Percentiles rank a stretch among this genome's conserved stretches.
Conservation (phyloP, 805 yeast genomes). For the Spathaspora boniae region DNA sequence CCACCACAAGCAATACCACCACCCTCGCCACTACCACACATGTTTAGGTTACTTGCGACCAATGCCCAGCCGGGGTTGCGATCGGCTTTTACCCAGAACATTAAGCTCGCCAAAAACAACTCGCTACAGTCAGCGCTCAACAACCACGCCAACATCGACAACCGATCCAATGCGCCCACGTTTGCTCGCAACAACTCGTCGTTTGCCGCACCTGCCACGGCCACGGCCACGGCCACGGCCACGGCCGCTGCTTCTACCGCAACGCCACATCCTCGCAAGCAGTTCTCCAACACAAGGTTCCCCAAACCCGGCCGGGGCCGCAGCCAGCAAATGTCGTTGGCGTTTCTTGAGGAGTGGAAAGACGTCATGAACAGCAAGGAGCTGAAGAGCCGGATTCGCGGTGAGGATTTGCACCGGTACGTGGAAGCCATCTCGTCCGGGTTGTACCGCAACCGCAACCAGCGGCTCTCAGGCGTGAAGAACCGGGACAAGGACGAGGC, state of each 20-base stretch:
- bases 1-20: no score
- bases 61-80: constrained; percentile 35
- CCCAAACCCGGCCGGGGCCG: no score
- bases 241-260: neutral
- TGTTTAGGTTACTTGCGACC: constrained; percentile 38
- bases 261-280: neutral
- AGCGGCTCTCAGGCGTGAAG: constrained; percentile 6
- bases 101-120: constrained; percentile 23
- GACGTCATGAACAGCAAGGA: no score
- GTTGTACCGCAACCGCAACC: neutral
- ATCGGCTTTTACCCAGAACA: constrained; percentile 37
- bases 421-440: no score
- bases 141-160: constrained; percentile 5
- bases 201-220: neutral
- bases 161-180: constrained; percentile 8
- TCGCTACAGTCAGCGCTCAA: constrained; percentile 6
- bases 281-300: no score
- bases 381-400: no score
- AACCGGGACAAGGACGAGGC: constrained; percentile 39
- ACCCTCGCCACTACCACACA: no score
- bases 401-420: no score
- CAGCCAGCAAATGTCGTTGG: no score
- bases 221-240: constrained; percentile 1
- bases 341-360: no score
- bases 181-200: constrained; percentile 8